Conservation (phyloP, 495 filamentous ascomycete species). For the Letharia lupina region DNA sequence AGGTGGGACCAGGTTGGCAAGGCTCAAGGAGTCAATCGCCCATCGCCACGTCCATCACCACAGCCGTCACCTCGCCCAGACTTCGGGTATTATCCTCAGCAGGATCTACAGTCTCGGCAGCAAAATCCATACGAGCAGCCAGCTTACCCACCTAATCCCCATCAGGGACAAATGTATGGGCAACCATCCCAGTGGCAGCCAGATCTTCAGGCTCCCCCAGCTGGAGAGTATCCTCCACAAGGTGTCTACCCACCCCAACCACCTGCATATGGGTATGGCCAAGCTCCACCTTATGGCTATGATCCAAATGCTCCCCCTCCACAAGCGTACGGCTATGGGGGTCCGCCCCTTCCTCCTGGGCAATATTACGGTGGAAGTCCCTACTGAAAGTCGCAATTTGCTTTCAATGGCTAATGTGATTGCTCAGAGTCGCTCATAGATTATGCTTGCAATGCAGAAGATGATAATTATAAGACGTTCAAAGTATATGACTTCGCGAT, state of each 20-base stretch:
- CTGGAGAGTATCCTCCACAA: conserved; percentile 11
- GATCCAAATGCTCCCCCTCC: conserved; percentile 16
- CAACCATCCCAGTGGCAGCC: conserved; percentile 15
- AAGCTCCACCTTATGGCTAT: conserved; percentile 14
- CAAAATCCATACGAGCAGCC: conserved; percentile 12
- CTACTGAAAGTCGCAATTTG: conserved; percentile 1
- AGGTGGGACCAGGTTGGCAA: conserved; percentile 17
- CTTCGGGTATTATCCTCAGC: conserved; percentile 8
- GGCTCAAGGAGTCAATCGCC: conserved; percentile 13
- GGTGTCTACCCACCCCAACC: conserved; percentile 9
- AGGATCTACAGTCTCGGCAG: conserved; percentile 11
- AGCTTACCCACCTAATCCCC: conserved; percentile 10
- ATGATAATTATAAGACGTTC: not conserved
- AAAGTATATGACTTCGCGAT: not conserved
- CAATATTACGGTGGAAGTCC: conserved; percentile 11
- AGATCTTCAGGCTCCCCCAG: conserved; percentile 11
- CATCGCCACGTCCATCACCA: conserved; percentile 2
- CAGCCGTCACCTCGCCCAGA: conserved; percentile 18
- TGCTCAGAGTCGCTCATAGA: not conserved
- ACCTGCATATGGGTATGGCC: conserved; percentile 14
- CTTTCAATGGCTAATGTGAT: not conserved
- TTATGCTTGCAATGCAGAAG: not conserved
- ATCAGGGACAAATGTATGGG: conserved; percentile 10
- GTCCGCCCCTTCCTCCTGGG: conserved; percentile 11
- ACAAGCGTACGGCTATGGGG: conserved; percentile 14